A percentile compares a stretch with the other conserved stretches of the same genome.
phyloP scores from a whole-genome alignment of 2,329 filamentous ascomycete species.

The Colletotrichum tanaceti region DNA sequence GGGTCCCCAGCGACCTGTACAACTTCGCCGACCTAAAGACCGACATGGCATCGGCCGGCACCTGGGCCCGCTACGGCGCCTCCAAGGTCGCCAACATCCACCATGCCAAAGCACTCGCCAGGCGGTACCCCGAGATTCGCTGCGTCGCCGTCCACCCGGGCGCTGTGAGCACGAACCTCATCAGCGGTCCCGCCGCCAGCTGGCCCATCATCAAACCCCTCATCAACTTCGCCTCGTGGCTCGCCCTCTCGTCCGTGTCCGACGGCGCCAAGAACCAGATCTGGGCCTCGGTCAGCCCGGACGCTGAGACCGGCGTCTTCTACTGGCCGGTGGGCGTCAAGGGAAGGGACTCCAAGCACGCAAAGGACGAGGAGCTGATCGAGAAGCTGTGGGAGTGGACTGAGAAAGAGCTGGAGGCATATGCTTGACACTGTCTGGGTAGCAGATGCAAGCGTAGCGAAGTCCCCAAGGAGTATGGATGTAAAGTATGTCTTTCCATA shows the following conservation, averaged over 20 bases:
- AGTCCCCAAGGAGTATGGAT: neutral
- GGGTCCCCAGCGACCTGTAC: conserved; percentile 24
- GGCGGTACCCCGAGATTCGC: conserved; percentile 54
- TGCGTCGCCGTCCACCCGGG: conserved; percentile 61
- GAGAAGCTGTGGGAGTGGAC: conserved; percentile 53
- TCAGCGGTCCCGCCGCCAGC: conserved; percentile 18
- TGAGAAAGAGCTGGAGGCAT: conserved; percentile 46
- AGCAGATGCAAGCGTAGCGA: neutral
- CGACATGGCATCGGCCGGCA: conserved; percentile 45
- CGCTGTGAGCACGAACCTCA: conserved; percentile 48
- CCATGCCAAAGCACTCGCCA: conserved; percentile 42
- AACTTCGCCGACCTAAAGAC: conserved; percentile 41
- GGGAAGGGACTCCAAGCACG: conserved; percentile 42
- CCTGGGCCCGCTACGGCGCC: conserved; percentile 61
- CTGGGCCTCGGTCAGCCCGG: conserved; percentile 38
- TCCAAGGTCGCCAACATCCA: conserved; percentile 49
- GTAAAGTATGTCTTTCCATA: neutral
- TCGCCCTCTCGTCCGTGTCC: conserved; percentile 11
- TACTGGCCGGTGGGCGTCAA: conserved; percentile 49
- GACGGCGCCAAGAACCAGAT: conserved; percentile 40
- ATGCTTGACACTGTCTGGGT: conserved; percentile 7
- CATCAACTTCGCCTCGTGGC: neutral
- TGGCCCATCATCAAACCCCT: conserved; percentile 31
- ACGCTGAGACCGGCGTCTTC: conserved; percentile 46
- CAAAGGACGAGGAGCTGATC: conserved; percentile 46